Base-by-base conservation (phyloP, 345 rosid species). In the Linum usitatissimum region DNA sequence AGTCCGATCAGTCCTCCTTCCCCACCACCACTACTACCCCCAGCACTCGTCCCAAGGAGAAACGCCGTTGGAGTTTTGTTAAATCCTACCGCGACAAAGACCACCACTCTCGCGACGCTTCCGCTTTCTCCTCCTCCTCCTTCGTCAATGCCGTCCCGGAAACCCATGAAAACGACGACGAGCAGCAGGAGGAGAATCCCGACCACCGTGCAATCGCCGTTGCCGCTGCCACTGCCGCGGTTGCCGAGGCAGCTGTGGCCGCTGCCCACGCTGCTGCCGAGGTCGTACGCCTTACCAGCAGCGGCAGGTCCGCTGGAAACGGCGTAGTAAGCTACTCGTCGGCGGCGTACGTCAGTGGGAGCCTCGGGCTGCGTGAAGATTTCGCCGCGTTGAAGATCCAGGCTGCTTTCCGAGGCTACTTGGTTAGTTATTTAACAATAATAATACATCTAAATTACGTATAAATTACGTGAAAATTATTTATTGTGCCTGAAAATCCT, bases 51-150 rank as follows among this genome's bases (percentile, higher is more conserved):
- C 60, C 71, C 12, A 73, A 75, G 38, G 86, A 83, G 57, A 93
- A 78, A 68, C 91, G 96, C 30, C 78, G 87, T 0, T 94, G 99
- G 99, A 83, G 84, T 61, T 94, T 94, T 72, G 95, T 82, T 38
- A 90, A 82, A 69, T 79, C 95, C 53, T 76, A 70, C 75, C 83
- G 88, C 21, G 88, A 87, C 17, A 73, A 70, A 54, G 73, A 63
- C 58, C n/a, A 34, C 61, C 60, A 64, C 63, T 38, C 6, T 34
- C 38, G 38, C 5, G 38, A 34, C 38, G 5, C 6, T 34, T 34
- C 38, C 38, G 38, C 38, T 30, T 0, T 23, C 28, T 23, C 23
- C 68, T 3, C 10, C 18, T 18, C 63, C 51, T 3, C 63, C 69
- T 19, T 39, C 36, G 42, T 6, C 59, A 6, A 62, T 71, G 6